A percentile compares a stretch with the other conserved stretches of the same genome.
These are phyloP conservation scores for Colletotrichum magnum DNA, from an alignment of 2,329 filamentous ascomycete genomes.

Conservation along the genomic window DNA sequence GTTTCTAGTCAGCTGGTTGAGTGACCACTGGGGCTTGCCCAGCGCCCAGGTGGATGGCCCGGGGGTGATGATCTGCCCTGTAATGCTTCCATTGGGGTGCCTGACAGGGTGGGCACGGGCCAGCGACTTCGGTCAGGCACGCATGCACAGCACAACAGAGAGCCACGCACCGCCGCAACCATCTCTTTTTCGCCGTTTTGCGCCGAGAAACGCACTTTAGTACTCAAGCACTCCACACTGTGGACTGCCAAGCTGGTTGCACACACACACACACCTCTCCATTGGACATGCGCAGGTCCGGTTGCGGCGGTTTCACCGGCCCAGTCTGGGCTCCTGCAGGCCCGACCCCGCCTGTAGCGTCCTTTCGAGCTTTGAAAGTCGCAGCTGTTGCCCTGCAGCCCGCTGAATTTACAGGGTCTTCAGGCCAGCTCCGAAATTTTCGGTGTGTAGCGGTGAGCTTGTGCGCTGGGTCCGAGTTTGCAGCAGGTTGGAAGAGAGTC, in stretches of 20 bases:
- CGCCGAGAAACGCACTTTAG: background rate
- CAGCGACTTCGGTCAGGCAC: conserved; percentile 18
- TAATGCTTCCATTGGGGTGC: conserved; percentile 27
- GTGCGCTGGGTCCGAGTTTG: conserved; percentile 34
- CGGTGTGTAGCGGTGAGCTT: conserved; percentile 40
- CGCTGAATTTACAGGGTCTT: conserved; percentile 11
- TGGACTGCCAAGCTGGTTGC: conserved; percentile 3
- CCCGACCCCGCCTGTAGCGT: conserved; percentile 1
- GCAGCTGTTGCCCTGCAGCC: background rate
- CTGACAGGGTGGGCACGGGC: conserved; percentile 34
- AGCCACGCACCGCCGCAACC: background rate
- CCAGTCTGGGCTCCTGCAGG: conserved; percentile 32
- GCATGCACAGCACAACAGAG: background rate
- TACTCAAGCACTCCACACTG: background rate
- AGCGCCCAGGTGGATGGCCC: conserved; percentile 31
- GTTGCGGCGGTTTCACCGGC: conserved; percentile 31
- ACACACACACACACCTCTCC: background rate
- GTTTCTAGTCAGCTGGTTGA: conserved; percentile 35
- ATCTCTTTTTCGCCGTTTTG: background rate
- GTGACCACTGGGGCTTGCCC: conserved; percentile 17
- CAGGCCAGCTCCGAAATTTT: conserved; percentile 36
- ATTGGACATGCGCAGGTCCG: conserved; percentile 20
- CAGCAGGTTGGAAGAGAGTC: conserved; percentile 9
- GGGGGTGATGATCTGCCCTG: conserved; percentile 34
- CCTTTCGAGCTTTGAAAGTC: no score